Evolutionary conservation across 2,329 filamentous ascomycete genomes (phyloP).

Genomic region (Chalaropsis ovoidea): DNA sequence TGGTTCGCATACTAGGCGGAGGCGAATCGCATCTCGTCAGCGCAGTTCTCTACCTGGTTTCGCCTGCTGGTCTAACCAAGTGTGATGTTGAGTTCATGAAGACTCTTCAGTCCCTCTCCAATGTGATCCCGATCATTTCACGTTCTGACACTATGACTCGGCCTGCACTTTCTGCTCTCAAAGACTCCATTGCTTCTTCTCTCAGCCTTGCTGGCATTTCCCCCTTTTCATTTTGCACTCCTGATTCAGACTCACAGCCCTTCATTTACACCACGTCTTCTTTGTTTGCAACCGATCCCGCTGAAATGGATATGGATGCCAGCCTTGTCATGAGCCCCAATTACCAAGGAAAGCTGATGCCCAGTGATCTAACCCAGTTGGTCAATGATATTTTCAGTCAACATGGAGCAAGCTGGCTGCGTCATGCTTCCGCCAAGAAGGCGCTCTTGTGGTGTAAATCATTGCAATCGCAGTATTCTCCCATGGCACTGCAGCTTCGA

Average conservation of each 20-base stretch:
- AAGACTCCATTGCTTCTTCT: constrained; percentile 48
- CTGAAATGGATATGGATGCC: constrained; percentile 58
- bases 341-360: constrained; percentile 69
- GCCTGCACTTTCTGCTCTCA: constrained; percentile 48
- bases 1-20: constrained; percentile 67
- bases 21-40: constrained; percentile 78
- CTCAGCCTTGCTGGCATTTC: constrained; percentile 49
- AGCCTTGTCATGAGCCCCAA: constrained; percentile 87
- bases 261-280: constrained; percentile 61
- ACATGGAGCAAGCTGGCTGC: constrained; percentile 68
- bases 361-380: constrained; percentile 61
- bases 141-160: constrained; percentile 60
- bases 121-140: constrained; percentile 73
- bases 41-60: constrained; percentile 71
- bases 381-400: constrained; percentile 67
- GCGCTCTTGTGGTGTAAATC: constrained; percentile 58
- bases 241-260: background rate
- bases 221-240: constrained; percentile 51
- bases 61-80: constrained; percentile 51
- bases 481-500: constrained; percentile 27
- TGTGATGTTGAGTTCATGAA: constrained; percentile 61
- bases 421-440: constrained; percentile 74
- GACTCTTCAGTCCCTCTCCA: constrained; percentile 61
- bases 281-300: constrained; percentile 40
- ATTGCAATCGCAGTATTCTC: constrained; percentile 20